Percentiles rank a stretch among this genome's conserved stretches.
Evolutionary conservation across 208 protist species (phyloP).

Genomic region (Zelonia costaricensis): DNA sequence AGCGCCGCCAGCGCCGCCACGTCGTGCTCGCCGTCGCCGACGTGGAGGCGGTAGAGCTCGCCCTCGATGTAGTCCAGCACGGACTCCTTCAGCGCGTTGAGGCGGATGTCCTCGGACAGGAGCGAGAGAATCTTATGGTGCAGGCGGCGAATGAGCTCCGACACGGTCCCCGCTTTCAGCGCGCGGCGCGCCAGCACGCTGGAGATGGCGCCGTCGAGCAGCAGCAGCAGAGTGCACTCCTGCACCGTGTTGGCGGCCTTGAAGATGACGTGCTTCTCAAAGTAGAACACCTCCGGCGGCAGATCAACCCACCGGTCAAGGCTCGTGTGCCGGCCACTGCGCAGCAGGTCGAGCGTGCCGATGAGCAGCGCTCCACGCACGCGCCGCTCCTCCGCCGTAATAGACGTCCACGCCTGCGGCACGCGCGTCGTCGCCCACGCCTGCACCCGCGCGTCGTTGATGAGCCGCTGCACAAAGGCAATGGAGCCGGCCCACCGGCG

Average conservation of each 20-base stretch:
- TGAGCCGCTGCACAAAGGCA: slow-evolving; percentile 51
- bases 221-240: slow-evolving; percentile 63
- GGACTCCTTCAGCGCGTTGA: slow-evolving; percentile 61
- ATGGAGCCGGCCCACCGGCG: slow-evolving; percentile 59
- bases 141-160: slow-evolving; percentile 43
- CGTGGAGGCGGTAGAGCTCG: slow-evolving; percentile 24
- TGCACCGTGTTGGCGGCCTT: slow-evolving; percentile 80
- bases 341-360: slow-evolving; percentile 60
- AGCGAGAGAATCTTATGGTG: slow-evolving; percentile 57
- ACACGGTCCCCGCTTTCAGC: slow-evolving; percentile 35
- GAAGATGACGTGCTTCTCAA: slow-evolving; percentile 81
- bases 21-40: not conserved
- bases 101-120: slow-evolving; percentile 53
- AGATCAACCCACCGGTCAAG: slow-evolving; percentile 70
- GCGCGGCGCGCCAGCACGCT: slow-evolving; percentile 55
- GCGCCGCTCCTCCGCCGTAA: slow-evolving; percentile 47
- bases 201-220: slow-evolving; percentile 73
- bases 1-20: slow-evolving; percentile 6
- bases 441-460: slow-evolving; percentile 41
- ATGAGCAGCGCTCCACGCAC: slow-evolving; percentile 61
- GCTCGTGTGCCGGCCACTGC: slow-evolving; percentile 43
- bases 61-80: slow-evolving; percentile 47
- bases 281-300: slow-evolving; percentile 75
- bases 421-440: slow-evolving; percentile 32
- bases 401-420: slow-evolving; percentile 35